These are phyloP conservation scores for Colletotrichum sp. DNA, from an alignment of 2,329 filamentous ascomycete species.

Conservation along the genomic window DNA sequence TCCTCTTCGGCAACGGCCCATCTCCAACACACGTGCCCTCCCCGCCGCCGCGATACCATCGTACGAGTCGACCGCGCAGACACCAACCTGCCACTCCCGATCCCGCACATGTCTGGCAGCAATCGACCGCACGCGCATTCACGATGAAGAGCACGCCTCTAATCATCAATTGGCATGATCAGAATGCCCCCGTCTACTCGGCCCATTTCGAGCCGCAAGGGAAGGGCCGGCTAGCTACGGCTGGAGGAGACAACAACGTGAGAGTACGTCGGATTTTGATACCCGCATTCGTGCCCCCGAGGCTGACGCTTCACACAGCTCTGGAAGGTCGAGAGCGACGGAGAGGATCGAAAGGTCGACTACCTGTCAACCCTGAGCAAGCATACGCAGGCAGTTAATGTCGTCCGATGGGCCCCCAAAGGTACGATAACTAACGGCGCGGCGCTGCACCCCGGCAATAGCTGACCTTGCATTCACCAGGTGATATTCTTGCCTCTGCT, in stretches of 20 bases:
- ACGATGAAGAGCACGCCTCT: conserved; percentile 95
- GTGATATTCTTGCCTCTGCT: conserved; percentile 91
- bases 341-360: conserved; percentile 86
- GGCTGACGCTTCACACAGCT: conserved; percentile 57
- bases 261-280: conserved; percentile 62
- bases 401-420: conserved; percentile 93
- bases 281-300: not conserved
- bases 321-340: conserved; percentile 87
- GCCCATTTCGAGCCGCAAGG: conserved; percentile 94
- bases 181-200: conserved; percentile 96
- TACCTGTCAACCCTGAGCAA: conserved; percentile 92
- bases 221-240: conserved; percentile 90
- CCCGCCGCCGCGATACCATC: not conserved
- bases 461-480: conserved; percentile 48
- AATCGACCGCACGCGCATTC: conserved; percentile 30
- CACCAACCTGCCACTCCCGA: not conserved
- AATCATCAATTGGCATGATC: conserved; percentile 98
- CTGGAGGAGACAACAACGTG: conserved; percentile 95
- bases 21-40: not conserved
- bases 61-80: not conserved
- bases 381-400: conserved; percentile 97
- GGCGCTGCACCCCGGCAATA: not conserved
- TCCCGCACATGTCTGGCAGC: conserved; percentile 19
- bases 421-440: conserved; percentile 57
- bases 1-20: not conserved